Evolutionary conservation across 2,329 filamentous ascomycete species (phyloP).

Genomic region (Xylaria hypoxylon): DNA sequence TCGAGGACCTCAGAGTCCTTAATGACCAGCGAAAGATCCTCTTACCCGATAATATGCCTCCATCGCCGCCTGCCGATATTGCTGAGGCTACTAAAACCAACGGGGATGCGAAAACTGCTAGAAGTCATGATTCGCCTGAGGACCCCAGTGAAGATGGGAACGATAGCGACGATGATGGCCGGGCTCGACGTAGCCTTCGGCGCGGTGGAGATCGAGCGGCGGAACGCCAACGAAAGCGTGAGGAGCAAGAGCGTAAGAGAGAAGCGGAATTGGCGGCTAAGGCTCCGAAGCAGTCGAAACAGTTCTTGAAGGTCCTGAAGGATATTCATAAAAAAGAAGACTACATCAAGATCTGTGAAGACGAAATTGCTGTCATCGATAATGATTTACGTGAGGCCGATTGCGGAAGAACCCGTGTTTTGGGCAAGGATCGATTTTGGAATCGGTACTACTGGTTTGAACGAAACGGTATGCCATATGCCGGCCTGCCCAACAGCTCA

Average conservation of each 20-base stretch:
- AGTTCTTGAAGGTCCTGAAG: slow-evolving; percentile 87
- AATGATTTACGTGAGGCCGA: slow-evolving; percentile 94
- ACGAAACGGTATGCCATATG: slow-evolving; percentile 97
- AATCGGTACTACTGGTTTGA: slow-evolving; percentile 99
- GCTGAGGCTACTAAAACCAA: slow-evolving; percentile 61
- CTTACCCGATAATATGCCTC: slow-evolving; percentile 77
- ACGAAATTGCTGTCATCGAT: slow-evolving; percentile 85
- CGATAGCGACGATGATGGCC: slow-evolving; percentile 77
- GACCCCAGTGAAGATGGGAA: slow-evolving; percentile 70
- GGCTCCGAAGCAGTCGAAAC: slow-evolving; percentile 82
- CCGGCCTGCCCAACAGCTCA: slow-evolving; percentile 86
- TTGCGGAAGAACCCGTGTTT: slow-evolving; percentile 86
- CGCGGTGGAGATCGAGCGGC: slow-evolving; percentile 75
- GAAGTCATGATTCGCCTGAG: slow-evolving; percentile 72
- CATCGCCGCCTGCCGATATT: slow-evolving; percentile 64
- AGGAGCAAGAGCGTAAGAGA: slow-evolving; percentile 76
- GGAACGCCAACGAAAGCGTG: slow-evolving; percentile 81
- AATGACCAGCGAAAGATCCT: slow-evolving; percentile 80
- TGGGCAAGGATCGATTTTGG: slow-evolving; percentile 97
- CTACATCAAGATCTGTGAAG: slow-evolving; percentile 82
- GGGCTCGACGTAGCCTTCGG: slow-evolving; percentile 64
- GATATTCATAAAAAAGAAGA: slow-evolving; percentile 91
- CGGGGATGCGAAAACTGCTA: slow-evolving; percentile 71
- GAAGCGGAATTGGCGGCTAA: slow-evolving; percentile 74
- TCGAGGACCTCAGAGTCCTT: slow-evolving; percentile 76